Conservation (phyloP, 1,284 basidiomycete species). For the Puccinia polysora region DNA sequence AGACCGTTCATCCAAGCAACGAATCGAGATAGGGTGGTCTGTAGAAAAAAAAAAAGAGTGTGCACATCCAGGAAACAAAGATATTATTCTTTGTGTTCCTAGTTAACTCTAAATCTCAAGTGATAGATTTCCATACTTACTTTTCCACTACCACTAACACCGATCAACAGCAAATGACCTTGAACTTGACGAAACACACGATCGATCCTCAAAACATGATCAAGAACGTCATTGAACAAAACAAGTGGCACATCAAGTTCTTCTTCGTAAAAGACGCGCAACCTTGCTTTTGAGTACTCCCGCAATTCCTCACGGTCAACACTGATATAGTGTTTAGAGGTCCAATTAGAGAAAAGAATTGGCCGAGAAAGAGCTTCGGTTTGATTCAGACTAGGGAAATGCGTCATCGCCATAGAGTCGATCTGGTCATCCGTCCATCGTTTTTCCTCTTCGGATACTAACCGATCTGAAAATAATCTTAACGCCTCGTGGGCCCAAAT, state of each 20-base stretch:
- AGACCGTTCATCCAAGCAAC: conserved; percentile 99
- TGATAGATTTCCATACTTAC: conserved; percentile 56
- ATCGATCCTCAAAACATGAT: conserved; percentile 94
- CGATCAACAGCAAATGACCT: conserved; percentile 91
- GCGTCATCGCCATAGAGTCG: conserved; percentile 72
- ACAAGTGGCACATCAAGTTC: conserved; percentile 98
- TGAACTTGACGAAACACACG: conserved; percentile 98
- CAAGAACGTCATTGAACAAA: conserved; percentile 95
- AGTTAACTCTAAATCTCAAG: not conserved
- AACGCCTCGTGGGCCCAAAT: conserved; percentile 98
- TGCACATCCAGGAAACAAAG: not conserved
- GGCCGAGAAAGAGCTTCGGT: conserved; percentile 79
- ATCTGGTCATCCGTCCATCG: conserved; percentile 92
- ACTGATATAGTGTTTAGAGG: conserved; percentile 91
- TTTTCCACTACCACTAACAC: conserved; percentile 96
- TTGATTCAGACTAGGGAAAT: conserved; percentile 87
- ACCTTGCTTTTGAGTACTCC: conserved; percentile 92
- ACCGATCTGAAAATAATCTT: conserved; percentile 93
- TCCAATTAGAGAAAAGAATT: conserved; percentile 98
- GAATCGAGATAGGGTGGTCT: conserved; percentile 96
- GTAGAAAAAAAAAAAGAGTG: conserved; percentile 9
- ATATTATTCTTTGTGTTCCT: not conserved
- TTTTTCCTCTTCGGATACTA: conserved; percentile 85
- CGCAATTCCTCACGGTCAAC: conserved; percentile 88
- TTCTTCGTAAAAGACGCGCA: conserved; percentile 93